A percentile compares a stretch with the other conserved stretches of the same genome.
Evolutionary conservation across 2,329 filamentous ascomycete genomes (phyloP).

Genomic region (Colletotrichum caudatum): DNA sequence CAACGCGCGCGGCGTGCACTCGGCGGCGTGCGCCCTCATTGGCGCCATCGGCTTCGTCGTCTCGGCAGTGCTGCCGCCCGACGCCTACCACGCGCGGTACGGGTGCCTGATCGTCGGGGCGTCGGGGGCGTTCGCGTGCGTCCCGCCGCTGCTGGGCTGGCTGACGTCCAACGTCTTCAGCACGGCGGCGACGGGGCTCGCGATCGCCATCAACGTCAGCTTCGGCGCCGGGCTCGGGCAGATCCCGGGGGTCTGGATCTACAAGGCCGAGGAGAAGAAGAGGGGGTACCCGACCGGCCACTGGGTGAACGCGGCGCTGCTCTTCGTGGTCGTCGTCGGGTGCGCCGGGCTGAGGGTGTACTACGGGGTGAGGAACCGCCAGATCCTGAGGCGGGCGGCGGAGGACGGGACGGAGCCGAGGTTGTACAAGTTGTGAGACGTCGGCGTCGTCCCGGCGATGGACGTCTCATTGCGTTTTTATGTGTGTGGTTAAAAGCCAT

Average conservation of each 20-base stretch:
- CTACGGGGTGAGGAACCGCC: conserved; percentile 63
- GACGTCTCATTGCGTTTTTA: not conserved
- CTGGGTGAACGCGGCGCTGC: conserved; percentile 72
- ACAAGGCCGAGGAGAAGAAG: conserved; percentile 71
- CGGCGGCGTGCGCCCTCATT: conserved; percentile 50
- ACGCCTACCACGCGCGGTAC: conserved; percentile 72
- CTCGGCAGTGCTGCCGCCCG: conserved; percentile 55
- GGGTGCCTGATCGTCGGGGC: conserved; percentile 77
- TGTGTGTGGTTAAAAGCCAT: not conserved
- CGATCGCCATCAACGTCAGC: conserved; percentile 77
- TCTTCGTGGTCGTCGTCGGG: conserved; percentile 69
- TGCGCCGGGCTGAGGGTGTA: conserved; percentile 66
- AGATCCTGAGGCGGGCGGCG: conserved; percentile 49
- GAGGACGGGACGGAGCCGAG: conserved; percentile 51
- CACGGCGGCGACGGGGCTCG: conserved; percentile 74
- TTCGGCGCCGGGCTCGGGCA: conserved; percentile 76
- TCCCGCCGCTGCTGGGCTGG: conserved; percentile 79
- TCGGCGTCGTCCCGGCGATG: not conserved
- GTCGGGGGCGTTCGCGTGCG: conserved; percentile 75
- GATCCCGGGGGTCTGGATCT: conserved; percentile 81
- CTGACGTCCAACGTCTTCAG: conserved; percentile 75
- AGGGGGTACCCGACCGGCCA: conserved; percentile 77
- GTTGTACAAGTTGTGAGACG: conserved; percentile 56
- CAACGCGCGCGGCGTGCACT: conserved; percentile 64
- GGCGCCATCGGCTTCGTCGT: conserved; percentile 54